Percentiles rank a stretch among this genome's conserved stretches.
Evolutionary conservation across 306 rosid species (phyloP).

Genomic region (Trichosanthes cucumerina): DNA sequence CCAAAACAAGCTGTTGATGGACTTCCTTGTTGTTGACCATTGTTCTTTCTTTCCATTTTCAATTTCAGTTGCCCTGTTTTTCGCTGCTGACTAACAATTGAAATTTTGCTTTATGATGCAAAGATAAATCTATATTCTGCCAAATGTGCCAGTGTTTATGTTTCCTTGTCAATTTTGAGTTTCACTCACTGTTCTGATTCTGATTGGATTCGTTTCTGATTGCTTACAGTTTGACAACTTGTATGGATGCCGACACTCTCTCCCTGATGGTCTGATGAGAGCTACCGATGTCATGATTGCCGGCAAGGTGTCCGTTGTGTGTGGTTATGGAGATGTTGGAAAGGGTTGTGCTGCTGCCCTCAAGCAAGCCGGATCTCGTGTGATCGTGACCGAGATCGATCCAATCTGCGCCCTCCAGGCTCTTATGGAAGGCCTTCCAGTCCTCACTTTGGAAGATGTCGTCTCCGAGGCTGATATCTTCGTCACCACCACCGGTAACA

Average conservation of each 20-base stretch:
- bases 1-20: background rate
- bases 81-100: background rate
- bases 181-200: background rate
- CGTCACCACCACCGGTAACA: conserved; percentile 95
- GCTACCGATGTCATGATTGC: conserved; percentile 83
- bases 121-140: background rate
- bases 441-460: conserved; percentile 40
- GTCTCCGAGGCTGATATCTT: conserved; percentile 72
- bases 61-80: background rate
- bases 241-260: conserved; percentile 82
- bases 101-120: background rate
- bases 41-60: background rate
- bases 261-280: conserved; percentile 69
- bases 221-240: conserved; percentile 55
- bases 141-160: background rate
- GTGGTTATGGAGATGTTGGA: conserved; percentile 69
- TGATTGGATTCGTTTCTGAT: background rate
- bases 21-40: background rate
- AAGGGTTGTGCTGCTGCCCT: conserved; percentile 73
- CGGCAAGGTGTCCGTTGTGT: conserved; percentile 51
- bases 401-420: conserved; percentile 85
- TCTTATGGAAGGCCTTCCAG: conserved; percentile 54
- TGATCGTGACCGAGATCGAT: conserved; percentile 64
- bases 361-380: conserved; percentile 76
- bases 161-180: background rate